Evolutionary conservation across 257 asterid genomes (phyloP), one percentile per base, ranked within the genome.

Genomic region (Solanum rostratum): DNA sequence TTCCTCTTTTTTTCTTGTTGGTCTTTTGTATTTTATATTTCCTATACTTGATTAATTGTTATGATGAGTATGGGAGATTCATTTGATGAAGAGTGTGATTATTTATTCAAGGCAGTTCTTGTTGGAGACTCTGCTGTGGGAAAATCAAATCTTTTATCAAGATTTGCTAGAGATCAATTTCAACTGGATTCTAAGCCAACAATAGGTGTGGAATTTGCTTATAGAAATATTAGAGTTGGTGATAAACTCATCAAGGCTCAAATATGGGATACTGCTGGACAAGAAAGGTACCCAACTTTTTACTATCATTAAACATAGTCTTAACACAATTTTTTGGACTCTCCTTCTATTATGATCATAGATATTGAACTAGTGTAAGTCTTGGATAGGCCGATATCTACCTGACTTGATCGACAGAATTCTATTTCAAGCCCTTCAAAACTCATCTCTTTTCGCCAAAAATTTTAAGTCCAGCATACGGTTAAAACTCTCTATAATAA

Each of bases 261-360:
- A 89, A 91, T 95, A 85, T 95, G 98, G 98, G 98, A 95, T 53
- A 95, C 98, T 7, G 98, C 98, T 18, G 98, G 98, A 74, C 98
- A 95, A 91, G 98, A 95, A 87, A 93, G 98, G 98, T 94, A 10
- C 37, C 7, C 22, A n/a, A 14, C 65, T 80, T 24, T 37, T 57
- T 2, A 4, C 11, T 52, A 2, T 43, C 10, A 3, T n/a, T 49
- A 6, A 22, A 18, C 7, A 29, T 6, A 19, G 18, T 55, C 62
- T 55, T 55, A 6, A 8, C 12, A 7, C 11, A 18, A 16, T 4
- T 13, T 1, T 60, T 60, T 10, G 68, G n/a, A n/a, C n/a, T n/a
- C n/a, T n/a, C n/a, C 19, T 20, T 18, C 27, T 37, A 20, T 71
- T 20, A 20, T n/a, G 19, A 71, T 71, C 50, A 22, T 13, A 71